These are phyloP conservation scores for Scedosporium apiospermum DNA, from an alignment of 2,329 filamentous ascomycete genomes.

Conservation along the genomic window DNA sequence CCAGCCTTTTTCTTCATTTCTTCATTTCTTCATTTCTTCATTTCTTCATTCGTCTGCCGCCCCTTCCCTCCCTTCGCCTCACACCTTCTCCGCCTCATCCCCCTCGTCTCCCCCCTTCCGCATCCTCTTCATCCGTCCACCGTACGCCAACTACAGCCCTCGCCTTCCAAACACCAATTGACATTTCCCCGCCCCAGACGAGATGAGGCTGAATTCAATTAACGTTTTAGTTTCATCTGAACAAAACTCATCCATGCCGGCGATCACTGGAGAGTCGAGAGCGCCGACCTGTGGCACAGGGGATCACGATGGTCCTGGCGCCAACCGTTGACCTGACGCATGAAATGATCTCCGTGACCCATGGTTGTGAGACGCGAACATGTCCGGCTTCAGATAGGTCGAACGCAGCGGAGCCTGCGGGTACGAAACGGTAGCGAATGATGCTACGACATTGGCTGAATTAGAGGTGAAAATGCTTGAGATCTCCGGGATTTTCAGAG, in stretches of 20 bases:
- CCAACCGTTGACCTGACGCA: not conserved
- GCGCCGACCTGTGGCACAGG: not conserved
- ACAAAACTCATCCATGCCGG: not conserved
- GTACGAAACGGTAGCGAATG: not conserved
- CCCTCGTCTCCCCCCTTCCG: not conserved
- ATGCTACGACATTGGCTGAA: not conserved
- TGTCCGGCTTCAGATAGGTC: not conserved
- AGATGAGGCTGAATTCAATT: not conserved
- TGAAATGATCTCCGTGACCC: not conserved
- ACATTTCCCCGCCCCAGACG: not conserved
- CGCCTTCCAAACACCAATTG: not conserved
- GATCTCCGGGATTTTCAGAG: not conserved
- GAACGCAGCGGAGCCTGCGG: not conserved
- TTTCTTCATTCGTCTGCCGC: no score
- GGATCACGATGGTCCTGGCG: not conserved
- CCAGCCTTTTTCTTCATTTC: not conserved
- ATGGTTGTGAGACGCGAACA: not conserved
- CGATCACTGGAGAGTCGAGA: not conserved
- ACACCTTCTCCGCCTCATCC: not conserved
- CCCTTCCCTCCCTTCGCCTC: no score
- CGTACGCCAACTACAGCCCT: not conserved
- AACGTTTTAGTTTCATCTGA: not conserved
- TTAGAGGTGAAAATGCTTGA: not conserved
- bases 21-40: no score
- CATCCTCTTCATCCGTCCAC: not conserved